Conservation (phyloP, 2,329 filamentous ascomycete genomes). For the Fusarium sp. region DNA sequence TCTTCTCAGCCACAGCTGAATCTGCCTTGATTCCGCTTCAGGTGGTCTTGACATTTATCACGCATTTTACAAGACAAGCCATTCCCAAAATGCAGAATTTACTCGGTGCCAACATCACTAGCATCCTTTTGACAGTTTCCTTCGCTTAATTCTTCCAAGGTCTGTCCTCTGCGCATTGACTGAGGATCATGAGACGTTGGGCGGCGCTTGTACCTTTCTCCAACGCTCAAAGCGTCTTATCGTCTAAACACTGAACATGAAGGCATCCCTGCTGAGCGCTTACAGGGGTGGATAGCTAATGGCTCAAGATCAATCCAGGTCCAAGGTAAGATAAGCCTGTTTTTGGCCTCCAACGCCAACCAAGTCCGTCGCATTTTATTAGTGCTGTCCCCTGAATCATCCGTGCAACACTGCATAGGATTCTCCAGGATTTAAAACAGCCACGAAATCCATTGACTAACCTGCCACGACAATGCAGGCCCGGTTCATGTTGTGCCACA, state of each 20-base stretch:
- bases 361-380: too few relatives aligned
- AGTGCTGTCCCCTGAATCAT: not conserved
- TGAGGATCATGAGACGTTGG: not conserved
- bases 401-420: not conserved
- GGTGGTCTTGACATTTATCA: not conserved
- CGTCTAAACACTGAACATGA: not conserved
- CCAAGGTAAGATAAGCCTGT: not conserved
- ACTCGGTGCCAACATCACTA: not conserved
- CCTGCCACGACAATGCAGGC: too few relatives aligned
- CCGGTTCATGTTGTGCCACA: too few relatives aligned
- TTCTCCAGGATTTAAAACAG: not conserved
- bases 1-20: not conserved
- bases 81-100: not conserved
- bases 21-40: not conserved
- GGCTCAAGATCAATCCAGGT: not conserved
- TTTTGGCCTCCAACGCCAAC: too few relatives aligned
- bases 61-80: not conserved
- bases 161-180: not conserved
- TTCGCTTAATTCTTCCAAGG: not conserved
- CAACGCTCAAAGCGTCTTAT: not conserved
- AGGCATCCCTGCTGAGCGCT: not conserved
- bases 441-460: not conserved
- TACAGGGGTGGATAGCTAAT: too few relatives aligned
- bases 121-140: not conserved
- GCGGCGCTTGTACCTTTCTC: not conserved